Evolutionary conservation across 2,329 filamentous ascomycete genomes (phyloP).

Genomic region (Zopfia rhizophila): DNA sequence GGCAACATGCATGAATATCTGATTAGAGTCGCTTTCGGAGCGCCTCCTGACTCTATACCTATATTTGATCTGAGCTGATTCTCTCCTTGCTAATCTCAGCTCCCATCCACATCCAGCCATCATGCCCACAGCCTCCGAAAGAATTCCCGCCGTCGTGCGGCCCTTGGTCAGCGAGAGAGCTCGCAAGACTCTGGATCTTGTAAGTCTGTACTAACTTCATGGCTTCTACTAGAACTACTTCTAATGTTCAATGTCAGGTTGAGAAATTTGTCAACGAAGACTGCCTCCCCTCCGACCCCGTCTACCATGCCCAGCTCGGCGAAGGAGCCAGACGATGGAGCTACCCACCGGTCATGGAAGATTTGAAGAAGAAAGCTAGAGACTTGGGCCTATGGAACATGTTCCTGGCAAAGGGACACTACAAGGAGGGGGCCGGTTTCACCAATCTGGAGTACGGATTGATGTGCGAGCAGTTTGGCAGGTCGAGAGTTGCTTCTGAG

Average conservation of each 20-base stretch:
- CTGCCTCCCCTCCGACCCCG: slow-evolving; percentile 76
- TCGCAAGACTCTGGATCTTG: slow-evolving; percentile 80
- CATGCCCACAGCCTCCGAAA: slow-evolving; percentile 57
- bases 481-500: slow-evolving; percentile 72
- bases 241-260: slow-evolving; percentile 60
- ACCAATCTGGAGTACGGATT: slow-evolving; percentile 95
- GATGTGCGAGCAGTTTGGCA: slow-evolving; percentile 93
- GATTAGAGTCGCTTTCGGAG: neutral
- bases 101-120: no score
- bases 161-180: slow-evolving; percentile 81
- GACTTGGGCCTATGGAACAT: slow-evolving; percentile 93
- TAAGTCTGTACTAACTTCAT: slow-evolving; percentile 40
- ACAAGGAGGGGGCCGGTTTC: slow-evolving; percentile 90
- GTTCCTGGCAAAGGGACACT: slow-evolving; percentile 93
- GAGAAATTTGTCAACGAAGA: slow-evolving; percentile 96
- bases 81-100: no score
- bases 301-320: slow-evolving; percentile 81
- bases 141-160: slow-evolving; percentile 65
- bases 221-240: neutral
- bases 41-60: neutral
- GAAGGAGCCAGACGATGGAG: slow-evolving; percentile 79
- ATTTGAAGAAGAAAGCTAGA: slow-evolving; percentile 83
- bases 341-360: slow-evolving; percentile 83
- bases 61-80: slow-evolving; percentile 12
- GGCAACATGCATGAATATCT: slow-evolving; percentile 15